phyloP scores from a whole-genome alignment of 2,329 filamentous ascomycete species.

The Calonectria henricotiae region DNA sequence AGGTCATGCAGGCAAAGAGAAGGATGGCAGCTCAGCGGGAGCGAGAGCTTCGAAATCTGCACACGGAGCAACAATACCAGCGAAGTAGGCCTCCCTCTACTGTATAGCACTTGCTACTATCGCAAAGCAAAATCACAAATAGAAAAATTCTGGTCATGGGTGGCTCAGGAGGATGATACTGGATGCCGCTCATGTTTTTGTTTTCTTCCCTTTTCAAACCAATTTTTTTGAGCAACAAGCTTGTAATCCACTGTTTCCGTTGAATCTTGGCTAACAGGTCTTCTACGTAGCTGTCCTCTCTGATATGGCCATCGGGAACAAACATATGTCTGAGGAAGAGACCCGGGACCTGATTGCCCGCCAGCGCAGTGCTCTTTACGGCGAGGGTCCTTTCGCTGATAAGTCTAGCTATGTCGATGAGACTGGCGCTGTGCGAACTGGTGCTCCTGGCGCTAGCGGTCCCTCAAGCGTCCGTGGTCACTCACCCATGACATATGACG shows the following conservation, averaged over 20 bases:
- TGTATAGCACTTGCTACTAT: conserved; percentile 74
- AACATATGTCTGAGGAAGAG: conserved; percentile 95
- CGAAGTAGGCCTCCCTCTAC: conserved; percentile 93
- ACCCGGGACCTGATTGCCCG: conserved; percentile 96
- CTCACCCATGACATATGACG: conserved; percentile 86
- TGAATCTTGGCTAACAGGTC: conserved; percentile 59
- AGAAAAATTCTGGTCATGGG: conserved; percentile 57
- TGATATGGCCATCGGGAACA: conserved; percentile 67
- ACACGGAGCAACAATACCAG: conserved; percentile 99
- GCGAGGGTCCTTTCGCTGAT: conserved; percentile 80
- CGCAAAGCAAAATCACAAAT: conserved; percentile 58
- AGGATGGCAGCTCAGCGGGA: conserved; percentile 99
- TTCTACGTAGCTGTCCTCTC: conserved; percentile 68
- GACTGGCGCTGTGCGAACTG: conserved; percentile 74
- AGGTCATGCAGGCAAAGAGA: conserved; percentile 99
- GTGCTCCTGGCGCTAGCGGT: conserved; percentile 77
- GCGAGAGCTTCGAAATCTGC: conserved; percentile 98
- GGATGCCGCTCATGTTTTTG: conserved; percentile 49
- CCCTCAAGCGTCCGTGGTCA: conserved; percentile 79
- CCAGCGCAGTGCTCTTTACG: conserved; percentile 95
- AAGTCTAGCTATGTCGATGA: conserved; percentile 80
- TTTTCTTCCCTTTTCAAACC: conserved; percentile 47
- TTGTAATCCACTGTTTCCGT: conserved; percentile 53
- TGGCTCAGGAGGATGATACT: conserved; percentile 47
- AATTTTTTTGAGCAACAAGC: conserved; percentile 46